Evolutionary conservation across 1,284 basidiomycete species (phyloP).

Genomic region (Malassezia furfur): DNA sequence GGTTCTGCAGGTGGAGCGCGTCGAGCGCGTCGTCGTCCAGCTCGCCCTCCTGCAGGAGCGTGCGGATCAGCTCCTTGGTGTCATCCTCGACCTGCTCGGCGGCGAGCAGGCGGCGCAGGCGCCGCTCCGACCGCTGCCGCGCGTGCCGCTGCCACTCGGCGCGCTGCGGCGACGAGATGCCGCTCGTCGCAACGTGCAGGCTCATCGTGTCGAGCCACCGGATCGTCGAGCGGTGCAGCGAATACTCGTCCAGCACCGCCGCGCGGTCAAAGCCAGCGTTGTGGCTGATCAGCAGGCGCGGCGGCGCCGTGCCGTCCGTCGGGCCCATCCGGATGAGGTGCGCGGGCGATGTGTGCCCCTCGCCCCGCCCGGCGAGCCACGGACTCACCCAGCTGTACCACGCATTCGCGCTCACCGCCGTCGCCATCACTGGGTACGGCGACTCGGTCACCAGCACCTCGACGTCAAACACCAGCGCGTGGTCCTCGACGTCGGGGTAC

Average conservation of each 20-base stretch:
- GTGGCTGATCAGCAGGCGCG: conserved; percentile 76
- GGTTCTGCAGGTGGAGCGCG: conserved; percentile 2
- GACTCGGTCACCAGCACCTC: conserved; percentile 80
- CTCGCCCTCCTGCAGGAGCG: conserved; percentile 19
- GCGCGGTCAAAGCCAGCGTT: conserved; percentile 90
- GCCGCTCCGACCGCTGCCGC: conserved; percentile 54
- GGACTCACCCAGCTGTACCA: conserved; percentile 98
- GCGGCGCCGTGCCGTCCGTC: conserved; percentile 26
- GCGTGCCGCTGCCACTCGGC: conserved; percentile 81
- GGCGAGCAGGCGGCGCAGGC: conserved; percentile 51
- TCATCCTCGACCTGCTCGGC: conserved; percentile 35
- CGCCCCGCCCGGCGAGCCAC: conserved; percentile 67
- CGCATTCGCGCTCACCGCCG: conserved; percentile 67
- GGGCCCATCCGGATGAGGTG: conserved; percentile 67
- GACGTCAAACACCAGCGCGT: conserved; percentile 79
- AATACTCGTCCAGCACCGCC: conserved; percentile 76
- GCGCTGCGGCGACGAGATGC: conserved; percentile 88
- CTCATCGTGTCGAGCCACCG: conserved; percentile 93
- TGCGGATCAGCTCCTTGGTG: conserved; percentile 30
- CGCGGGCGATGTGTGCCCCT: conserved; percentile 51
- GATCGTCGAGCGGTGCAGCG: conserved; percentile 59
- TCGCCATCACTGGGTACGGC: conserved; percentile 78
- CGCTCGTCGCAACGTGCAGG: conserved; percentile 83
- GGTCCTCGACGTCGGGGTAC: conserved; percentile 54
- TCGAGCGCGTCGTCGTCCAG: conserved; percentile 45